Base-by-base conservation (phyloP, 2,329 filamentous ascomycete genomes). In the Diaporthe velutina region DNA sequence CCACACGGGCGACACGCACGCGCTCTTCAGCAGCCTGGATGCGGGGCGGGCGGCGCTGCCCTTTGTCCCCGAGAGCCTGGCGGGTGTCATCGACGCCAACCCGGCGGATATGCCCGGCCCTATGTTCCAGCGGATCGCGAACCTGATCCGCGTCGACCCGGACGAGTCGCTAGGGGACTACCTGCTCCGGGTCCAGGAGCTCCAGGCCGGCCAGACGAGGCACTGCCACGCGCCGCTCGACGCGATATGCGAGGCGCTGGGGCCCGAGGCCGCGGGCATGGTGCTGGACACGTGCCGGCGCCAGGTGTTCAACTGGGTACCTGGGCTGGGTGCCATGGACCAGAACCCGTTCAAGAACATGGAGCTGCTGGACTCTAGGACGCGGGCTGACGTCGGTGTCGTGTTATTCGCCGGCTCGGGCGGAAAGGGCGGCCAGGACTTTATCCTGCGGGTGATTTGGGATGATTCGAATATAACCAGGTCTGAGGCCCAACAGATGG, bases 21-120 rank as follows among this genome's bases (percentile, higher is more conserved):
- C 61, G 28, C 42, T 66, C 42, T 66, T 66, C 61, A 30, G 42
- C 61, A 66, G 61, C 22, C 40, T 66, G 42, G 28, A 66, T 9
- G 28, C 61, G 9, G 61, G 61, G 19, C 42, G 61, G 17, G 40
- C 28, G 6, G 42, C 61, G 10, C 28, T 66, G 4, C 61, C 61
- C 0, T 66, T 66, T 4, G 45, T 50, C 22, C 61, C 61, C 6
- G 45, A 8, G 17, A 67, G 61, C 61, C 45, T 67, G 10, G 45
- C 42, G 19, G 22, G 12, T 19, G 22, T 28, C 13, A 38, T 38
- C 38, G 42, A 25, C 4, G 15, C 52, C 7, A 52, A 25, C 22
- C 61, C 61, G 2, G 61, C 61, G 0, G 61, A 67, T 30, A 67
- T 67, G 61, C 30, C 61, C 3, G 61, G 61, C 13, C 61, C 61